Percentiles rank a stretch among this genome's conserved stretches.
These are phyloP conservation scores for Trichoderma afroharzianum DNA, from an alignment of 2,329 filamentous ascomycete genomes.

Conservation along the genomic window DNA sequence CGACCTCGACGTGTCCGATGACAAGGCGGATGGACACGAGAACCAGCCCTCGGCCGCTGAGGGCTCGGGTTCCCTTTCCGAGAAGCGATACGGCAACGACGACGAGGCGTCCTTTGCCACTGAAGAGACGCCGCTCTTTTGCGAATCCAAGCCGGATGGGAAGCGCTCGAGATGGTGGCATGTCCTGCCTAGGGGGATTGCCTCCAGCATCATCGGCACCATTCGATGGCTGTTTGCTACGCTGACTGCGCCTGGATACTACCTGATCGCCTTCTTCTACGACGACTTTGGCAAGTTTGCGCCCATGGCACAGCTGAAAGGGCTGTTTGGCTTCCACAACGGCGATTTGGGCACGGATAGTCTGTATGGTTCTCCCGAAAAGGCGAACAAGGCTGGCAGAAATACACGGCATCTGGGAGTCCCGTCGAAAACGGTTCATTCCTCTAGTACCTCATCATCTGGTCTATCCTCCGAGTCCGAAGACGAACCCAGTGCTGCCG, in stretches of 20 bases:
- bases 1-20: conserved; percentile 26
- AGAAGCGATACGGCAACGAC: conserved; percentile 38
- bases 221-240: conserved; percentile 76
- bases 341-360: conserved; percentile 40
- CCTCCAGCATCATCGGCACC: conserved; percentile 68
- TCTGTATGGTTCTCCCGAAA: conserved; percentile 25
- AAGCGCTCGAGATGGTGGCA: conserved; percentile 48
- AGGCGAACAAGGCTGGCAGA: conserved; percentile 16
- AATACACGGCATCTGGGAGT: conserved; percentile 29
- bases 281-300: conserved; percentile 77
- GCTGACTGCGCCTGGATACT: conserved; percentile 74
- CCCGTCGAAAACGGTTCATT: conserved; percentile 26
- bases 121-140: conserved; percentile 66
- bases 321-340: conserved; percentile 52
- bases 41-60: conserved; percentile 32
- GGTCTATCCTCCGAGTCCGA: conserved; percentile 70
- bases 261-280: conserved; percentile 78
- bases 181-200: conserved; percentile 64
- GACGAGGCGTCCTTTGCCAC: conserved; percentile 33
- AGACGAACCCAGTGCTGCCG: conserved; percentile 40
- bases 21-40: conserved; percentile 36
- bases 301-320: conserved; percentile 68
- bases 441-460: conserved; percentile 52
- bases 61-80: conserved; percentile 35
- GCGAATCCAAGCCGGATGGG: conserved; percentile 33